Evolutionary conservation across 768 basidiomycete species (phyloP).

Genomic region (Daedaleopsis sinensis): DNA sequence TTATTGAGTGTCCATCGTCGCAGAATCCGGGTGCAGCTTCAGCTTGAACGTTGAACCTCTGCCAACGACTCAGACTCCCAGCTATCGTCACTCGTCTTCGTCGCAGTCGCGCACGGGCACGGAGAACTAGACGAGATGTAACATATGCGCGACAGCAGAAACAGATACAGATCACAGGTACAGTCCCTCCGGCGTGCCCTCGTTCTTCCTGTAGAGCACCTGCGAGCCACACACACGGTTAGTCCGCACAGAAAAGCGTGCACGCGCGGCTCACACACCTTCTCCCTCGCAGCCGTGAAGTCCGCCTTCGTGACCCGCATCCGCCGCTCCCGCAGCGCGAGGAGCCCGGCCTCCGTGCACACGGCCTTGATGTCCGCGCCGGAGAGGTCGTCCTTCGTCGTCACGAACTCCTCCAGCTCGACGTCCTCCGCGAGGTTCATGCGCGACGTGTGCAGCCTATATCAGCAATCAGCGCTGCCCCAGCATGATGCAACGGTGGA

Average conservation of each 20-base stretch:
- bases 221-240: slow-evolving; percentile 31
- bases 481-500: neutral
- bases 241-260: slow-evolving; percentile 9
- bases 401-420: slow-evolving; percentile 93
- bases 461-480: slow-evolving; percentile 5
- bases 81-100: neutral
- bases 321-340: slow-evolving; percentile 91
- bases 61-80: neutral
- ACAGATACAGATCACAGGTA: slow-evolving; percentile 55
- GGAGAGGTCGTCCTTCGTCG: slow-evolving; percentile 93
- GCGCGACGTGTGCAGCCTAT: slow-evolving; percentile 86
- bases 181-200: slow-evolving; percentile 90
- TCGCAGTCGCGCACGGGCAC: neutral
- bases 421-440: slow-evolving; percentile 92
- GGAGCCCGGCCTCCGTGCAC: slow-evolving; percentile 96
- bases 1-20: too few relatives aligned
- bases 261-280: slow-evolving; percentile 52
- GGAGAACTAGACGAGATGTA: slow-evolving; percentile 16
- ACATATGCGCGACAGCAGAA: slow-evolving; percentile 15
- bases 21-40: too few relatives aligned
- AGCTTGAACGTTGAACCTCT: neutral
- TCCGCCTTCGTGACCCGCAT: slow-evolving; percentile 94
- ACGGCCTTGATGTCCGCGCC: slow-evolving; percentile 99
- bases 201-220: slow-evolving; percentile 96
- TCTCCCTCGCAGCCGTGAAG: slow-evolving; percentile 90